Conservation (phyloP, 2,329 filamentous ascomycete species). For the Pseudomassariella vexata region DNA sequence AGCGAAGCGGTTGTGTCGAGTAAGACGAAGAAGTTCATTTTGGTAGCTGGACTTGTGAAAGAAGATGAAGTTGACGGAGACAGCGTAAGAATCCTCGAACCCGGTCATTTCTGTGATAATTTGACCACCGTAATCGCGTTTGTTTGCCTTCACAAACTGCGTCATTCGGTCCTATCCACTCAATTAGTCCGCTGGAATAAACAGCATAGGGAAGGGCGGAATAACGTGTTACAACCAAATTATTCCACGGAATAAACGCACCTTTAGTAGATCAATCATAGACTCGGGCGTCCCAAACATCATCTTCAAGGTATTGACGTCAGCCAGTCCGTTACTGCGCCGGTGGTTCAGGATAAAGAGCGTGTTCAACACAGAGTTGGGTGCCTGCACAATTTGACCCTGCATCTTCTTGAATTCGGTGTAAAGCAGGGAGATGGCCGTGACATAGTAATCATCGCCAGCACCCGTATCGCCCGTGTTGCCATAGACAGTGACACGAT, state of each 20-base stretch:
- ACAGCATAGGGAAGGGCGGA: too few relatives aligned
- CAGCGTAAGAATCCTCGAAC: constrained; percentile 76
- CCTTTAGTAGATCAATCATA: too few relatives aligned
- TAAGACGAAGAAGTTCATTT: constrained; percentile 85
- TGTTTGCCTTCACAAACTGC: constrained; percentile 77
- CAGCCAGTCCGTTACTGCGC: constrained; percentile 80
- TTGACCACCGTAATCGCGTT: constrained; percentile 82
- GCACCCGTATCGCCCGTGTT: constrained; percentile 73
- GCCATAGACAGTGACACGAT: constrained; percentile 86
- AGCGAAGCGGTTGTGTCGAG: constrained; percentile 89
- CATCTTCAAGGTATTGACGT: constrained; percentile 77
- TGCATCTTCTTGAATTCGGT: constrained; percentile 99
- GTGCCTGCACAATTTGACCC: constrained; percentile 90
- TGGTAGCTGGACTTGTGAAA: constrained; percentile 98
- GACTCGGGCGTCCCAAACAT: constrained; percentile 82
- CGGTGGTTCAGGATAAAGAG: constrained; percentile 95
- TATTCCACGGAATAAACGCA: too few relatives aligned
- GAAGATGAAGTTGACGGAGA: constrained; percentile 88
- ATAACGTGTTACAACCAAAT: too few relatives aligned
- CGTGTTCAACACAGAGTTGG: constrained; percentile 87
- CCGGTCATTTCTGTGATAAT: constrained; percentile 80
- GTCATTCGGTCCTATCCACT: constrained; percentile 74
- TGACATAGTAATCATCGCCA: constrained; percentile 94
- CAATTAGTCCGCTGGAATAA: constrained; percentile 79
- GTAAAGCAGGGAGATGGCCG: constrained; percentile 86